Evolutionary conservation across 2,329 filamentous ascomycete genomes (phyloP).

Genomic region (Pseudocercospora crystallina): DNA sequence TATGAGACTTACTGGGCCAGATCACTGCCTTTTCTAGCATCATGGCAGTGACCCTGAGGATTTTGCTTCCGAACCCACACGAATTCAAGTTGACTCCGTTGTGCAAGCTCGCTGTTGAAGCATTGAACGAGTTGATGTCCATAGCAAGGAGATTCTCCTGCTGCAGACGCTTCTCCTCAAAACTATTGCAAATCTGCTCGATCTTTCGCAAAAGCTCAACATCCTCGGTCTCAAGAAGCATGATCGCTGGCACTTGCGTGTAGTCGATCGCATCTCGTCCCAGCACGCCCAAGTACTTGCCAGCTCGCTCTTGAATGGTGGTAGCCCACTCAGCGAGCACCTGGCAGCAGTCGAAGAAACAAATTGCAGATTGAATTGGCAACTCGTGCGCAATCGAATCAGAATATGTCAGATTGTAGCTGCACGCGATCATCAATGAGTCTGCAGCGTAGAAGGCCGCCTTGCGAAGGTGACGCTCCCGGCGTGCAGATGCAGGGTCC

Average conservation of each 20-base stretch:
- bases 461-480: constrained; percentile 84
- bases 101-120: constrained; percentile 45
- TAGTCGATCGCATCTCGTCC: constrained; percentile 80
- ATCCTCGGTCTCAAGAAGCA: constrained; percentile 91
- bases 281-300: constrained; percentile 80
- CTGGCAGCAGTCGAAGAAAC: constrained; percentile 89
- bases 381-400: constrained; percentile 82
- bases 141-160: constrained; percentile 55
- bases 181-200: constrained; percentile 71
- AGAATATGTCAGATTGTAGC: constrained; percentile 78
- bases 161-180: constrained; percentile 70
- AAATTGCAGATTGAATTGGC: constrained; percentile 86
- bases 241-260: constrained; percentile 76
- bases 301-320: constrained; percentile 91
- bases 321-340: constrained; percentile 93
- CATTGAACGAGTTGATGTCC: constrained; percentile 45
- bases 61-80: constrained; percentile 78
- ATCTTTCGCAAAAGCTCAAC: constrained; percentile 81
- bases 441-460: constrained; percentile 96
- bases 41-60: constrained; percentile 79
- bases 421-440: constrained; percentile 84
- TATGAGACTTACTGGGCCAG: constrained; percentile 73
- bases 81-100: constrained; percentile 47
- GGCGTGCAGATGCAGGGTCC: constrained; percentile 57
- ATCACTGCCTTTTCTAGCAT: constrained; percentile 86